Evolutionary conservation across 2,329 filamentous ascomycete genomes (phyloP).

Genomic region (Sporothrix dimorphospora): DNA sequence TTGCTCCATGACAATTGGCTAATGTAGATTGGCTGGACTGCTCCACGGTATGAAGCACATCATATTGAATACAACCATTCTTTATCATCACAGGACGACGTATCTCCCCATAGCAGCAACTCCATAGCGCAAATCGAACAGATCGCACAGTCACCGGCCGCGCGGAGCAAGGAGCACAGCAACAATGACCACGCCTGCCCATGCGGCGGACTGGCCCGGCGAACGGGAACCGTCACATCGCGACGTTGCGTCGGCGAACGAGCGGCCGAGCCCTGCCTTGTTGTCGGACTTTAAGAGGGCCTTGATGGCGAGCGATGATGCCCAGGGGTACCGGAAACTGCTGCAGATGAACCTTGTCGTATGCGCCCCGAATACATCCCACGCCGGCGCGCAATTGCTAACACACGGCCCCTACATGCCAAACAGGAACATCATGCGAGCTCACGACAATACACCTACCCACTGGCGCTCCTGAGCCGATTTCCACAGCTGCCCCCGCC

Average conservation of each 20-base stretch:
- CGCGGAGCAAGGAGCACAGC: neutral
- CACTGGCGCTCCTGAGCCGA: neutral
- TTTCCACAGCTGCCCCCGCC: neutral
- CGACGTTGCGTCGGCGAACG: neutral
- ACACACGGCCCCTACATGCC: neutral
- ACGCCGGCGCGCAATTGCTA: neutral
- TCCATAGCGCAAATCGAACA: neutral
- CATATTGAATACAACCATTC: too few relatives aligned
- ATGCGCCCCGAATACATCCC: neutral
- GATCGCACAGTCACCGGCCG: neutral
- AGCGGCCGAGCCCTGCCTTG: neutral
- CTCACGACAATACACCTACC: neutral
- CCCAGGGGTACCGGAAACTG: neutral
- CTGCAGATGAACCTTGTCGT: neutral
- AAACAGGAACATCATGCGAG: neutral
- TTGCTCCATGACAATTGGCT: too few relatives aligned
- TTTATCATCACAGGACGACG: too few relatives aligned
- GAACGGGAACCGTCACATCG: neutral
- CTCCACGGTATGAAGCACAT: too few relatives aligned
- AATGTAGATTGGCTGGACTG: too few relatives aligned
- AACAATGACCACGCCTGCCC: neutral
- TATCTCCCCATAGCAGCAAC: too few relatives aligned
- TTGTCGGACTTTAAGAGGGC: conserved; percentile 1
- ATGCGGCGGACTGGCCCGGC: neutral
- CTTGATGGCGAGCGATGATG: neutral